phyloP scores from a whole-genome alignment of 805 yeast species.

The Millerozyma acaciae region DNA sequence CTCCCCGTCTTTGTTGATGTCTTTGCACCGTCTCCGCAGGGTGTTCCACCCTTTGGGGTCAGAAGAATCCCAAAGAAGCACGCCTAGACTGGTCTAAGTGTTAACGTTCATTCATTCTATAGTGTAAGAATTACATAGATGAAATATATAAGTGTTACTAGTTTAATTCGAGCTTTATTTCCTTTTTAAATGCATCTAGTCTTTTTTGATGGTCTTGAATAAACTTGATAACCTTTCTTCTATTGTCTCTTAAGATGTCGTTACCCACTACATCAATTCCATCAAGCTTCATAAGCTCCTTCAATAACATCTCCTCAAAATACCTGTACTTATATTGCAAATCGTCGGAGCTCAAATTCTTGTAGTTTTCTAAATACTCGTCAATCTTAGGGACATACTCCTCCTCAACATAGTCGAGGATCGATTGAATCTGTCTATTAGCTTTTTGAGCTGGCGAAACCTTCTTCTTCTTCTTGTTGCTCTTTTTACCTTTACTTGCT shows the following conservation, averaged over 20 bases:
- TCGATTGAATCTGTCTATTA: constrained; percentile 34
- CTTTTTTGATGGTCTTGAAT: constrained; percentile 58
- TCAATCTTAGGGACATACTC: constrained; percentile 38
- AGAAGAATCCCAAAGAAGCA: constrained; percentile 8
- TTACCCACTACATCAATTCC: constrained; percentile 54
- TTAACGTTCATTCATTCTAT: too few species aligned
- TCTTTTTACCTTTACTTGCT: constrained; percentile 8
- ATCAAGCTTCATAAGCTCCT: constrained; percentile 63
- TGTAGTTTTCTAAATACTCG: constrained; percentile 26
- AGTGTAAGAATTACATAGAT: too few species aligned
- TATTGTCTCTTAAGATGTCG: constrained; percentile 48
- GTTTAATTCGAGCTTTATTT: constrained; percentile 8
- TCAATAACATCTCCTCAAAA: constrained; percentile 64
- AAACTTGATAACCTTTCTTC: constrained; percentile 57
- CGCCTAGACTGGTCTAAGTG: too few species aligned
- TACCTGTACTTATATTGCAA: constrained; percentile 49
- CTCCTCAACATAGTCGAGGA: constrained; percentile 38
- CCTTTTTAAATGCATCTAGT: constrained; percentile 46
- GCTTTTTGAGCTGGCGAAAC: constrained; percentile 37
- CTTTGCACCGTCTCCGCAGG: constrained; percentile 9
- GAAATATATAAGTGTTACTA: too few species aligned
- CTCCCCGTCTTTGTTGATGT: constrained; percentile 15
- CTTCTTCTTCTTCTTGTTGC: constrained; percentile 30
- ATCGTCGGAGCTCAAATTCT: constrained; percentile 24
- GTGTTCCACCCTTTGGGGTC: constrained; percentile 27